A percentile compares a stretch with the other conserved stretches of the same genome.
Evolutionary conservation across 331 rosid genomes (phyloP).

Genomic region (Rosa hybrid): DNA sequence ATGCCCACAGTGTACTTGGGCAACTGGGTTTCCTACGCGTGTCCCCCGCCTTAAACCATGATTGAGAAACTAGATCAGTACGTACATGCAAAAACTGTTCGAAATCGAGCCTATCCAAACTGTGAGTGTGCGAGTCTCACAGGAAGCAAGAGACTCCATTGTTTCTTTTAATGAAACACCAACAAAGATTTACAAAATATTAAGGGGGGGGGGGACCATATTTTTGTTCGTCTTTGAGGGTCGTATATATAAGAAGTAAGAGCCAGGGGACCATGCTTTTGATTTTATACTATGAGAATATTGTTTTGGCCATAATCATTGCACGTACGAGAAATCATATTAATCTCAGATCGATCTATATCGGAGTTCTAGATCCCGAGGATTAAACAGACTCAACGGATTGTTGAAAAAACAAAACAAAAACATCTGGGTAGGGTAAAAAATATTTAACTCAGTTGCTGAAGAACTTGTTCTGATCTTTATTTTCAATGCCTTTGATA

Average conservation of each 20-base stretch:
- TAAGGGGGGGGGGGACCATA: conserved; percentile 5
- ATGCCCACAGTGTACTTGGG: conserved; percentile 11
- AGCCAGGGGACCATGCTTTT: conserved; percentile 17
- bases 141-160: conserved; percentile 32
- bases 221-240: not conserved
- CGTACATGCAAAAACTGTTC: conserved; percentile 21
- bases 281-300: not conserved
- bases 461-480: not conserved
- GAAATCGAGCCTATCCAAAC: not conserved
- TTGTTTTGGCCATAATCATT: not conserved
- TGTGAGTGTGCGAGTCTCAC: not conserved
- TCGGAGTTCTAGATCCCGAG: not conserved
- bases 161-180: conserved; percentile 59
- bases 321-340: not conserved
- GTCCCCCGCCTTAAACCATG: not conserved
- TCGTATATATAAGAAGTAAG: not conserved
- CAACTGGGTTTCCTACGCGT: conserved; percentile 27
- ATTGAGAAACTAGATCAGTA: not conserved
- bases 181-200: conserved; percentile 16
- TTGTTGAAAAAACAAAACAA: not conserved
- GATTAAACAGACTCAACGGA: not conserved
- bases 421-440: not conserved
- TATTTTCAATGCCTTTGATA: not conserved
- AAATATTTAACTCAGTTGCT: not conserved
- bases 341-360: not conserved